Evolutionary conservation across 371 early-diverging fungal genomes (phyloP).

Genomic region (Rhizopus stolonifer): DNA sequence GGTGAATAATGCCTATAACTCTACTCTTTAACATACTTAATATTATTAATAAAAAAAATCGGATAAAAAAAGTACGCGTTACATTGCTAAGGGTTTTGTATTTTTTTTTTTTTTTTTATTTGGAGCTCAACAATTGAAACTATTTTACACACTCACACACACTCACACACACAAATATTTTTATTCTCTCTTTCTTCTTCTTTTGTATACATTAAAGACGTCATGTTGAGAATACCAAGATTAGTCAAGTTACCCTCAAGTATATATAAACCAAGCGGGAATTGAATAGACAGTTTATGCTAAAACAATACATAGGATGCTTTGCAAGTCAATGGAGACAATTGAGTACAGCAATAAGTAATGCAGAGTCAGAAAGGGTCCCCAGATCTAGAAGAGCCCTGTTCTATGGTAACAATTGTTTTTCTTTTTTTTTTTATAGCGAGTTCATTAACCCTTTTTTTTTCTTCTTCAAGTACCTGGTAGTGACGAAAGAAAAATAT

Average conservation of each 20-base stretch:
- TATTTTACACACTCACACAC: background rate
- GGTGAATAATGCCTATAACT: constrained; percentile 22
- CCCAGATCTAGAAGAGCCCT: constrained; percentile 43
- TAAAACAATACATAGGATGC: background rate
- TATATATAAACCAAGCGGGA: constrained; percentile 3
- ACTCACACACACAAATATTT: too few species aligned
- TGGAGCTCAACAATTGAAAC: background rate
- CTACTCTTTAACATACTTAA: background rate
- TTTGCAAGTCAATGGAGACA: background rate
- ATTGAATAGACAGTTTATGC: constrained; percentile 1
- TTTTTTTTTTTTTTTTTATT: background rate
- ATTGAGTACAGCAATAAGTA: constrained; percentile 13
- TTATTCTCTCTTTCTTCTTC: too few species aligned
- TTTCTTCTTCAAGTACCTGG: constrained; percentile 66
- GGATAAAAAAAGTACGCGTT: too few species aligned
- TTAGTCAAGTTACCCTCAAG: background rate
- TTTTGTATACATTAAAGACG: too few species aligned
- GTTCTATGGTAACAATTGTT: constrained; percentile 39
- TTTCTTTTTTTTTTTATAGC: background rate
- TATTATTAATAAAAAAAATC: too few species aligned
- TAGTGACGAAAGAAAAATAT: constrained; percentile 88
- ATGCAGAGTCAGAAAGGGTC: background rate
- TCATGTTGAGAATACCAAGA: constrained; percentile 3
- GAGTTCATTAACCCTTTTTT: background rate
- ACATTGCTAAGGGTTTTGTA: too few species aligned